phyloP scores from a whole-genome alignment of 2,329 filamentous ascomycete species.

The Diaporthe sp. region DNA sequence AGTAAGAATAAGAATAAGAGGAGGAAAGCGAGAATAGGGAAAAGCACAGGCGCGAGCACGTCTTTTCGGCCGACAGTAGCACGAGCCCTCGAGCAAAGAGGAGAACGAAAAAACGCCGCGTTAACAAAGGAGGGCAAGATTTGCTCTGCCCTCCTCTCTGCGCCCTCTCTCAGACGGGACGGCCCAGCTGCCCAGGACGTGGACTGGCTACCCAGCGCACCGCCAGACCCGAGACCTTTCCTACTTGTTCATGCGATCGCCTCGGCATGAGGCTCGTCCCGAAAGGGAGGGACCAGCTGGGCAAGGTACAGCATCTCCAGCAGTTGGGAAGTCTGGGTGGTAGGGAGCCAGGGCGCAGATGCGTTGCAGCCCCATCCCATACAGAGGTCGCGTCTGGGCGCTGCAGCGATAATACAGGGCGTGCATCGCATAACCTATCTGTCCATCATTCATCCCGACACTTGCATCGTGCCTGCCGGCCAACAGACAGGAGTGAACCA shows the following conservation, averaged over 20 bases:
- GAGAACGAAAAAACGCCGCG: background rate
- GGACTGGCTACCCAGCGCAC: background rate
- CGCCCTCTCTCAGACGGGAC: conserved; percentile 12
- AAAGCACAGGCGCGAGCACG: background rate
- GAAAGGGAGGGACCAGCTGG: conserved; percentile 15
- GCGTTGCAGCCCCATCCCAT: conserved; percentile 2
- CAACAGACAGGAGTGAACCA: background rate
- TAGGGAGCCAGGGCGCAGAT: background rate
- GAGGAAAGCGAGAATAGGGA: background rate
- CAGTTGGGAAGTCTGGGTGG: background rate
- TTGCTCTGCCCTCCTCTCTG: background rate
- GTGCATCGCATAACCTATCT: background rate
- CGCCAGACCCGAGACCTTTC: background rate
- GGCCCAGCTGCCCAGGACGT: conserved; percentile 10
- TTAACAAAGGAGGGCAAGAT: conserved; percentile 15
- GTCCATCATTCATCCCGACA: background rate
- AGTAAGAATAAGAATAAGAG: background rate
- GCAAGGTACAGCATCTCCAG: background rate
- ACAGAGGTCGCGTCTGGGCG: background rate
- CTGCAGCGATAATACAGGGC: conserved; percentile 4
- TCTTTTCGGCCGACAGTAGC: background rate
- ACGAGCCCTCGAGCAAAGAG: background rate
- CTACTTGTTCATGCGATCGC: background rate
- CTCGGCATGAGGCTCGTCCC: conserved; percentile 23
- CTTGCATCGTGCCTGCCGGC: conserved; percentile 1